Conservation (phyloP, 129 eudicot genomes). For the Oenanthe sinensis region DNA sequence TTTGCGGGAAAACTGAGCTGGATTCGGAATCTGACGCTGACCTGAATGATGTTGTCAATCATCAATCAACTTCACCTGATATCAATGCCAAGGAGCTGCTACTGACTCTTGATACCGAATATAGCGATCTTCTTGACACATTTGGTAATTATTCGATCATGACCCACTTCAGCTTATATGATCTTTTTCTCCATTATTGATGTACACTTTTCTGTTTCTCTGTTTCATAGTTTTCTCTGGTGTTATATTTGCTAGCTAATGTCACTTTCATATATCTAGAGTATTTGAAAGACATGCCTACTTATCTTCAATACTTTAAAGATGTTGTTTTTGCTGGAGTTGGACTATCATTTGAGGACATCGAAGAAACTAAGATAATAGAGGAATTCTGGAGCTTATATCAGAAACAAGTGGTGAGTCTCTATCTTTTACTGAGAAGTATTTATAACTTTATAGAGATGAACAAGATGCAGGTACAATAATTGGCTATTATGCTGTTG, state of each 20-base stretch:
- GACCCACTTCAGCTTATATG: not conserved
- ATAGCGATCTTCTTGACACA: conserved; percentile 29
- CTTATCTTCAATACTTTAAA: conserved; percentile 63
- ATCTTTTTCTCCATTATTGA: not conserved
- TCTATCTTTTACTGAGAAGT: conserved; percentile 2
- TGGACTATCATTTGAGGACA: conserved; percentile 45
- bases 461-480: not conserved
- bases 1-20: conserved; percentile 10
- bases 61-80: not conserved
- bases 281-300: conserved; percentile 39
- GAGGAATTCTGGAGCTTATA: conserved; percentile 58
- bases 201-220: not conserved
- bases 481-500: not conserved
- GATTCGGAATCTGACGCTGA: conserved; percentile 7
- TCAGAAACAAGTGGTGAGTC: conserved; percentile 40
- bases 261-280: conserved; percentile 37
- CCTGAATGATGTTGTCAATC: conserved; percentile 12
- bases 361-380: conserved; percentile 42
- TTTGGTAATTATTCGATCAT: conserved; percentile 35
- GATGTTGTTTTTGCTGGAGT: conserved; percentile 71
- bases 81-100: conserved; percentile 36
- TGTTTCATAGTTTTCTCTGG: not conserved
- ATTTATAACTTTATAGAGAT: not conserved
- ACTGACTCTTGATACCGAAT: conserved; percentile 40
- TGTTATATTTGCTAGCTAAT: conserved; percentile 11